Conservation (phyloP, 441 rosid species). For the Adansonia gregorii region DNA sequence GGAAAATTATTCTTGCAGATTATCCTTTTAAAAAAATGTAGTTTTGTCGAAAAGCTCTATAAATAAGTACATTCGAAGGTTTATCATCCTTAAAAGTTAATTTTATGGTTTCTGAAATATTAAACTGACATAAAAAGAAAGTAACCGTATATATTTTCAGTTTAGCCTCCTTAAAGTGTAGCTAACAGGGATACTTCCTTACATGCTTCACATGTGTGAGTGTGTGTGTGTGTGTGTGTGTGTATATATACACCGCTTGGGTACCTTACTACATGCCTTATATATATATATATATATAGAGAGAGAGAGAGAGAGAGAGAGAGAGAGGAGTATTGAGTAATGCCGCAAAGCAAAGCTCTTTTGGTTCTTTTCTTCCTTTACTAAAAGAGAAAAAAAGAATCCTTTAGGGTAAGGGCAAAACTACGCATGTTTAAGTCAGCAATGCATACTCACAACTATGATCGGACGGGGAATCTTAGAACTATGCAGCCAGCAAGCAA, state of each 20-base stretch:
- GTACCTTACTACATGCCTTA: not conserved
- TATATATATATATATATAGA: not conserved
- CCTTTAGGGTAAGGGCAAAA: not conserved
- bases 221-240: too few species aligned
- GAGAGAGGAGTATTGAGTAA: not conserved
- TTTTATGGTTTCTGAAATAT: not conserved
- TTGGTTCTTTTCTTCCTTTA: not conserved
- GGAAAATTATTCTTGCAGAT: too few species aligned
- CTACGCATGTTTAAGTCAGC: conserved; percentile 7
- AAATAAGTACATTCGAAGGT: too few species aligned
- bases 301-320: too few species aligned
- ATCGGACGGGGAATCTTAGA: conserved; percentile 5
- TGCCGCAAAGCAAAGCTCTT: not conserved
- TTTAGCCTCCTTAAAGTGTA: not conserved
- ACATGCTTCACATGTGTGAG: not conserved
- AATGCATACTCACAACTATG: not conserved
- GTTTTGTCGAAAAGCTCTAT: too few species aligned
- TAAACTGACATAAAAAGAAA: not conserved
- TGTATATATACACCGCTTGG: too few species aligned
- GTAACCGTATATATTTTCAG: not conserved
- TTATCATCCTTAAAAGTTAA: not conserved
- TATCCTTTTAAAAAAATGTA: too few species aligned
- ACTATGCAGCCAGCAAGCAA: not conserved
- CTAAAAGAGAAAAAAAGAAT: not conserved
- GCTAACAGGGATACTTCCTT: not conserved